Evolutionary conservation across 176 grass and related monocot genomes (phyloP), one percentile per base, ranked within the genome.

Genomic region (Pharus latifolius): DNA sequence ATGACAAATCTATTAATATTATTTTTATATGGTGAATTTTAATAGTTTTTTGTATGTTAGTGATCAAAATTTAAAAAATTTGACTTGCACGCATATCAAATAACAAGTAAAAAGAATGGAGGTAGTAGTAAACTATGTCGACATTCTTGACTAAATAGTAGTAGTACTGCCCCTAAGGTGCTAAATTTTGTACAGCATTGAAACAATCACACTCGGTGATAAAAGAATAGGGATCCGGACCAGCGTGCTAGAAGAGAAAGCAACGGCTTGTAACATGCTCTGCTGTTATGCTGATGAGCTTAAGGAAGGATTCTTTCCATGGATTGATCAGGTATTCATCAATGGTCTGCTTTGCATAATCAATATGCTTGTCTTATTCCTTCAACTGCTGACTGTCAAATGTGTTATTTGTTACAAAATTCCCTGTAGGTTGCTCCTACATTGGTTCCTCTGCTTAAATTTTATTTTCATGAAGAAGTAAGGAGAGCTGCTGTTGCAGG

Each of bases 241-340:
- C 40, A 99, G 96, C 49, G 96, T 99, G 15, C 79, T 99, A 74
- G 96, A 99, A 81, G 96, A 99, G 76, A 99, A 99, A 86, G 96
- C 96, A 57, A 99, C 96, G 27, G 96, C 96, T 55, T 99, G 96
- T 74, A 99, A 99, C 68, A 99, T 99, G 96, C 87, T 99, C 5
- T 95, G 96, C 78, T 99, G 96, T 55, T 99, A 99, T 77, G 96
- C 96, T 58, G 96, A 99, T 86, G 96, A 99, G 49, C 90, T 99
- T 26, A 94, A 99, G 63, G 96, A 99, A 72, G 96, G 96, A 6
- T 99, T 99, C 85, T 99, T 84, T 63, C 96, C 96, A 47, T 99
- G 96, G 96, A 94, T 99, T 32, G 96, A 99, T 76, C 96, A 99
- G 95, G 95, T 99, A 18, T 41, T n/a, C 29, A 46, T n/a, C n/a